Conservation (phyloP, 1,284 basidiomycete species). For the Rhodotorula sp. region DNA sequence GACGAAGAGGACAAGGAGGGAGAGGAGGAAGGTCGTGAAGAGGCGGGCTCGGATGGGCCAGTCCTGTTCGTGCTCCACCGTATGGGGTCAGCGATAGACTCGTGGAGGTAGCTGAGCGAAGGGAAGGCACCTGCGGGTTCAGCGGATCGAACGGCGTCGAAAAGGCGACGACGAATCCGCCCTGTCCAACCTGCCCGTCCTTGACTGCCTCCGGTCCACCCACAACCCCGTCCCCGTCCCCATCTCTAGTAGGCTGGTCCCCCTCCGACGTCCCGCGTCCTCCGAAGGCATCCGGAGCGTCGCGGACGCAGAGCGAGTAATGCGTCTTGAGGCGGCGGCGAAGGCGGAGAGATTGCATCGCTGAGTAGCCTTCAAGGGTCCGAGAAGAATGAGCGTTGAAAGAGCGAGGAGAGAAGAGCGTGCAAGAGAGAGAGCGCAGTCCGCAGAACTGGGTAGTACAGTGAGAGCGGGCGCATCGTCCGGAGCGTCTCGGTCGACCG, state of each 20-base stretch:
- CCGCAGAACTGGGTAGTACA: too few relatives aligned
- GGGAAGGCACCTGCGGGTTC: constrained; percentile 11
- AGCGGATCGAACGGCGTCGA: constrained; percentile 4
- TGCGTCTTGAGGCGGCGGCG: neutral
- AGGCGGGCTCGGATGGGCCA: neutral
- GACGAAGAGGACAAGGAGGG: constrained; percentile 7
- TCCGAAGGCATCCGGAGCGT: neutral
- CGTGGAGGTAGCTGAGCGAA: neutral
- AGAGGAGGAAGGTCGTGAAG: neutral
- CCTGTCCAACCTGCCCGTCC: neutral
- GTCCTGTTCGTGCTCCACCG: neutral
- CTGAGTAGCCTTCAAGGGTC: neutral
- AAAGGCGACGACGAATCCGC: neutral
- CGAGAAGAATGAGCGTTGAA: too few relatives aligned
- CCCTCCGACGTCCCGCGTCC: too few relatives aligned
- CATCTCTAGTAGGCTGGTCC: neutral
- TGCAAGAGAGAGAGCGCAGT: too few relatives aligned
- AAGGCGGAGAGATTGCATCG: constrained; percentile 11
- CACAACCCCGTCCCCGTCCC: neutral
- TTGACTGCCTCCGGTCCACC: too few relatives aligned
- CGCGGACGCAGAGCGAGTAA: neutral
- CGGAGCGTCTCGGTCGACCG: too few relatives aligned
- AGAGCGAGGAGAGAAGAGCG: too few relatives aligned
- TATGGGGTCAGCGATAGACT: neutral
- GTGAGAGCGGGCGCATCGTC: too few relatives aligned